Conservation (phyloP, 345 rosid genomes). For the Luvunga scandens region DNA sequence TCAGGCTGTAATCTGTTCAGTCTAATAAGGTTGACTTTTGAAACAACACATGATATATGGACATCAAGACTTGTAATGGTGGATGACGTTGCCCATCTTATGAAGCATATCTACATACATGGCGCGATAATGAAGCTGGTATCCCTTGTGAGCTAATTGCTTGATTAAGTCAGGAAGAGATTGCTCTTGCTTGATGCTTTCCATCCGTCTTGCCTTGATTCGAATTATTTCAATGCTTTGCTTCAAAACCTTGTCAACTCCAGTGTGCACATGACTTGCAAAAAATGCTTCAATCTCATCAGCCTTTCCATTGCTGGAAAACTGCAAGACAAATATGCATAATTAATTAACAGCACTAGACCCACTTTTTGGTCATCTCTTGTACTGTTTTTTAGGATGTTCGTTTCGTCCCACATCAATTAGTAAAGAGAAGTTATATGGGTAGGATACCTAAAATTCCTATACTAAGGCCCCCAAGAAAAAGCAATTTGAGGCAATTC, state of each 20-base stretch:
- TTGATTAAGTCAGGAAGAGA: conserved; percentile 28
- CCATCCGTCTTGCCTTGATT: conserved; percentile 45
- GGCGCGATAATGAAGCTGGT: not conserved
- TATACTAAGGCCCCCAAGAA: accelerated
- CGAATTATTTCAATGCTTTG: conserved; percentile 41
- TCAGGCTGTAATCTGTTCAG: not conserved
- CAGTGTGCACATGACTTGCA: not conserved
- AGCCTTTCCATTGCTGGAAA: conserved; percentile 42
- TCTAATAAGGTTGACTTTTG: not conserved
- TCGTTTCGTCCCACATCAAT: accelerated
- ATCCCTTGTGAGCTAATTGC: conserved; percentile 19
- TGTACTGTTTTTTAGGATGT: not conserved
- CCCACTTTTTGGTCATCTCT: not conserved
- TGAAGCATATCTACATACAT: too few species aligned
- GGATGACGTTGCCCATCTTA: too few species aligned
- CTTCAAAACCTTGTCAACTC: conserved; percentile 38
- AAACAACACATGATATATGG: not conserved
- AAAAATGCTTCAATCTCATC: conserved; percentile 43
- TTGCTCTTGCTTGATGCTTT: conserved; percentile 38
- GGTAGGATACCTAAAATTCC: too few species aligned
- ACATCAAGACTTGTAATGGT: too few species aligned
- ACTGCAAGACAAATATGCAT: conserved; percentile 21
- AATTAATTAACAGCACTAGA: not conserved
- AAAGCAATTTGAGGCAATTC: not conserved
- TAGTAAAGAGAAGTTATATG: too few species aligned